A percentile compares a stretch with the other conserved stretches of the same genome.
These are phyloP conservation scores for Magnolia officinalis DNA, from an alignment of 164 flowering plant genomes.

Conservation along the genomic window DNA sequence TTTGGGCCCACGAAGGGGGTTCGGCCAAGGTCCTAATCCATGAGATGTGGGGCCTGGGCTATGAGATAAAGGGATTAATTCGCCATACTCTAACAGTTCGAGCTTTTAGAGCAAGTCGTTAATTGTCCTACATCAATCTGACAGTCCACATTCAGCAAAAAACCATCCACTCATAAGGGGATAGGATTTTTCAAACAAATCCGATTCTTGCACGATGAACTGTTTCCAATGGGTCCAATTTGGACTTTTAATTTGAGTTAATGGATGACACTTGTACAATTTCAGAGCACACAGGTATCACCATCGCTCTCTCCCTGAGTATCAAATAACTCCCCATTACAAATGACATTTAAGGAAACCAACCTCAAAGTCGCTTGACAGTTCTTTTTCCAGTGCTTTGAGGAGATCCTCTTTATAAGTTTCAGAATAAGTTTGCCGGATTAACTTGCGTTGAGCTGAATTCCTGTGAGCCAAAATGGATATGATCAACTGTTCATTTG, in stretches of 20 bases:
- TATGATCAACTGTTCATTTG: constrained; percentile 65
- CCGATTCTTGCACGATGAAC: no score
- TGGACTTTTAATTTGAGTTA: background rate
- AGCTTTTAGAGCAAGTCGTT: no score
- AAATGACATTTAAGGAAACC: background rate
- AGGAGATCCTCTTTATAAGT: constrained; percentile 71
- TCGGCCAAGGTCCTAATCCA: no score
- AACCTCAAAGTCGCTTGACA: constrained; percentile 72
- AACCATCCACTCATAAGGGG: background rate
- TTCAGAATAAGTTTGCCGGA: constrained; percentile 47
- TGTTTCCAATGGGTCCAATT: background rate
- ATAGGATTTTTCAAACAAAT: background rate
- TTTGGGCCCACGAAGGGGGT: no score
- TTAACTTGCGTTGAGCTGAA: constrained; percentile 55
- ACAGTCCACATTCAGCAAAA: background rate
- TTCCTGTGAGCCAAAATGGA: constrained; percentile 69
- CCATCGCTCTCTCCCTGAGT: no score
- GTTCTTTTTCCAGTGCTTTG: constrained; percentile 57
- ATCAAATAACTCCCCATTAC: background rate
- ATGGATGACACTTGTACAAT: background rate
- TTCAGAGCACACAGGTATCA: background rate
- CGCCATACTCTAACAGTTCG: no score
- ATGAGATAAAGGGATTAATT: no score
- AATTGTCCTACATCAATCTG: no score
- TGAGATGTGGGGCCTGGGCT: no score